These are phyloP conservation scores for Cytospora schulzeri DNA, from an alignment of 2,329 filamentous ascomycete species.

Conservation along the genomic window DNA sequence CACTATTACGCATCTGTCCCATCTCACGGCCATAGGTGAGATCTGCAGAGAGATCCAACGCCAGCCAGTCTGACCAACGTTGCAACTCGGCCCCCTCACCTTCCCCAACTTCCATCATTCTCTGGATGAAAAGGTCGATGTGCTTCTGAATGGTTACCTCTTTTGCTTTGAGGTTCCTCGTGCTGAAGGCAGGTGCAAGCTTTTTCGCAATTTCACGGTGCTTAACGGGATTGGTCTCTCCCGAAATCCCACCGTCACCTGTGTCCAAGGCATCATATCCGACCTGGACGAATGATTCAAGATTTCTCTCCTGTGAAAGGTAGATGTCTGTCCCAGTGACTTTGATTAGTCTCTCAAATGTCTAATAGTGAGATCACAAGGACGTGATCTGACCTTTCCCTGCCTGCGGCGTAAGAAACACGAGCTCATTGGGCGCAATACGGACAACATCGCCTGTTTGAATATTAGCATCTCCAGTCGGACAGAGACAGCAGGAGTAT, in stretches of 20 bases:
- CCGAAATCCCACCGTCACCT: conserved; percentile 10
- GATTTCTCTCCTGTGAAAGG: conserved; percentile 8
- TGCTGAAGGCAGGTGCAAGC: conserved; percentile 26
- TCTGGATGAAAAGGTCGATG: conserved; percentile 25
- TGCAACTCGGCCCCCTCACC: conserved; percentile 13
- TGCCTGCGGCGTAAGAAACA: conserved; percentile 1
- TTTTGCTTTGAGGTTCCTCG: conserved; percentile 16
- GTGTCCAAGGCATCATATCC: conserved; percentile 11
- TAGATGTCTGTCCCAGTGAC: not conserved
- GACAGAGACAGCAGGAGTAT: not conserved
- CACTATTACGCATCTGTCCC: conserved; percentile 23
- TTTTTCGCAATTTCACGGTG: conserved; percentile 22
- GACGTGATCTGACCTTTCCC: not conserved
- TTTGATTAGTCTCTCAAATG: not conserved
- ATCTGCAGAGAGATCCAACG: conserved; percentile 26
- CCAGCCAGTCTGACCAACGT: conserved; percentile 28
- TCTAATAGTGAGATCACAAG: too few species aligned
- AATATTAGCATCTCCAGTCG: not conserved
- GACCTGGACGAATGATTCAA: conserved; percentile 23
- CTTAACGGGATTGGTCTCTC: conserved; percentile 21
- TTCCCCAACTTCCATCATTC: conserved; percentile 8
- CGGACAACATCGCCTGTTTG: conserved; percentile 1
- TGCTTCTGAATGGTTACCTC: conserved; percentile 20
- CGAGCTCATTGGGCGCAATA: conserved; percentile 11
- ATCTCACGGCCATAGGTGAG: conserved; percentile 22